Conservation (phyloP, 768 basidiomycete genomes). For the Sutorius australiensis region DNA sequence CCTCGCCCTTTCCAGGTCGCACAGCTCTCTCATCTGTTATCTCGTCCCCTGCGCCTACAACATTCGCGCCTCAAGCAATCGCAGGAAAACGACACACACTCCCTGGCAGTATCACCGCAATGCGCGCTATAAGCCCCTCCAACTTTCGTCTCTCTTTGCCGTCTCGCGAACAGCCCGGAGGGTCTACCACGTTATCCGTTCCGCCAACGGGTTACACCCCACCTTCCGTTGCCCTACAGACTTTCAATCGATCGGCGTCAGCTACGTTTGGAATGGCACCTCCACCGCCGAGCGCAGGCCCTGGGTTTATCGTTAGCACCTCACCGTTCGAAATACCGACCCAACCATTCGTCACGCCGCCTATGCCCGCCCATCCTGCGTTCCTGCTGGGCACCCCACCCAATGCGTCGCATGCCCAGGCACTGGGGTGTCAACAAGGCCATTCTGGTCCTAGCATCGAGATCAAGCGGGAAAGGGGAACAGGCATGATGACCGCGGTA, state of each 20-base stretch:
- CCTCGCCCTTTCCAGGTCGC: constrained; percentile 70
- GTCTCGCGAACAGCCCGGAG: constrained; percentile 24
- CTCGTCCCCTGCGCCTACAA: constrained; percentile 26
- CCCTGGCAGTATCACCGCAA: constrained; percentile 33
- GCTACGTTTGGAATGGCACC: constrained; percentile 35
- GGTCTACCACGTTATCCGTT: constrained; percentile 6
- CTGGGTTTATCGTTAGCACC: background rate
- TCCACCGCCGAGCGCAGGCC: constrained; percentile 25
- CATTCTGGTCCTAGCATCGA: constrained; percentile 60
- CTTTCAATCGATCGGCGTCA: constrained; percentile 26
- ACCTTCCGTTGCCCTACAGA: constrained; percentile 35
- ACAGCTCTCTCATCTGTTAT: constrained; percentile 19
- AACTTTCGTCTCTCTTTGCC: constrained; percentile 25
- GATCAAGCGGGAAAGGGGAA: constrained; percentile 56
- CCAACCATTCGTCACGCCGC: constrained; percentile 35
- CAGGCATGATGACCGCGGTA: constrained; percentile 27
- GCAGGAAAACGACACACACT: constrained; percentile 61
- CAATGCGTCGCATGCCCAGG: constrained; percentile 53
- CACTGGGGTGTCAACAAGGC: constrained; percentile 46
- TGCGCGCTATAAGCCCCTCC: constrained; percentile 26
- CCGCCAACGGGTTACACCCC: constrained; percentile 25
- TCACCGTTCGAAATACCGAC: constrained; percentile 13
- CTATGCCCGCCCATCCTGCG: constrained; percentile 72
- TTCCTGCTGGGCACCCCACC: constrained; percentile 47
- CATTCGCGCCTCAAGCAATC: constrained; percentile 33